Conservation (phyloP, 192 early-diverging fungal genomes). For the Entophlyctis luteolus region DNA sequence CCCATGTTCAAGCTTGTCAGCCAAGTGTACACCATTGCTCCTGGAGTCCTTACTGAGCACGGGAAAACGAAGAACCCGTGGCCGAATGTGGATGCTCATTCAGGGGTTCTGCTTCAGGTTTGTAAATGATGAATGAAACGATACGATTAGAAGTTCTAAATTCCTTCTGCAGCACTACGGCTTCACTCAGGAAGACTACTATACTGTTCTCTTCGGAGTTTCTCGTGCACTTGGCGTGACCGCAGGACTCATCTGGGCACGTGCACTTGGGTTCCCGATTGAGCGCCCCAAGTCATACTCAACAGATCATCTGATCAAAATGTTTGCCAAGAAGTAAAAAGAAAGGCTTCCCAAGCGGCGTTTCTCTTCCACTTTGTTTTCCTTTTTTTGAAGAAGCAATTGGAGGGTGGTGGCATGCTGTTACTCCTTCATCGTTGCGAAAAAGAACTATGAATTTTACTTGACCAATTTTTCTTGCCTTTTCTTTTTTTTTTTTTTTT, state of each 20-base stretch:
- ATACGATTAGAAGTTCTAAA: not conserved
- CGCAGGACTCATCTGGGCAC: constrained; percentile 94
- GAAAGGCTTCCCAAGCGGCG: not conserved
- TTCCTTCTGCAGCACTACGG: constrained; percentile 74
- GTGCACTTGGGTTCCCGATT: constrained; percentile 90
- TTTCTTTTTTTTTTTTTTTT: constrained; percentile 9
- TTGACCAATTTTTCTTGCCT: not conserved
- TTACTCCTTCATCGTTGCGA: too few relatives aligned
- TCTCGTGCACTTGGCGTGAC: constrained; percentile 96
- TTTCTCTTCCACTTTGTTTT: not conserved
- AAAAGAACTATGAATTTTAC: not conserved
- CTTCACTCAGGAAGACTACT: constrained; percentile 96
- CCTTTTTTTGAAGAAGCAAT: not conserved
- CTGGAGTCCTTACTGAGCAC: constrained; percentile 93
- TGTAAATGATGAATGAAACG: not conserved
- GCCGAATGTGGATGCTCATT: constrained; percentile 99
- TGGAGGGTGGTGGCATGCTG: too few relatives aligned
- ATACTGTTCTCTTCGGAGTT: constrained; percentile 99
- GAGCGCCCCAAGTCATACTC: constrained; percentile 88
- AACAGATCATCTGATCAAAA: constrained; percentile 78
- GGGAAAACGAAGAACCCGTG: constrained; percentile 99
- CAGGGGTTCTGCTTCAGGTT: constrained; percentile 82
- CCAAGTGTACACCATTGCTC: constrained; percentile 95
- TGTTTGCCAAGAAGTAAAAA: constrained; percentile 62
- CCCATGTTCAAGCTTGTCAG: constrained; percentile 94